These are phyloP conservation scores for Arthrobotrys pseudoclavata DNA, from an alignment of 2,329 filamentous ascomycete genomes.

Conservation along the genomic window DNA sequence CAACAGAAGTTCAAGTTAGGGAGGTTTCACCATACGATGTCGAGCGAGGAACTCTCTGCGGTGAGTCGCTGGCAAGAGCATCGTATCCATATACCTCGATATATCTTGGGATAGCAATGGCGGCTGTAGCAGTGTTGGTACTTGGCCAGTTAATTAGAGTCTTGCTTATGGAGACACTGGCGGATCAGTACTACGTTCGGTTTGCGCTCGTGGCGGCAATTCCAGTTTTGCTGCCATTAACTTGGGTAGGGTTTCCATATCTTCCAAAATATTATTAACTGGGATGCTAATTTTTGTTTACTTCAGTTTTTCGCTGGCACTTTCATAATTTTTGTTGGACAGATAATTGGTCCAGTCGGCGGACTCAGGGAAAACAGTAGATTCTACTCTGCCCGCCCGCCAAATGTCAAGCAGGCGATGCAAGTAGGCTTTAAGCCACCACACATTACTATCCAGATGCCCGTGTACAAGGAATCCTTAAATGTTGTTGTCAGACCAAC, in stretches of 20 bases:
- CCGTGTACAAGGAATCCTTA: slow-evolving; percentile 70
- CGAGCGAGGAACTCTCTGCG: slow-evolving; percentile 31
- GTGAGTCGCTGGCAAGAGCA: slow-evolving; percentile 33
- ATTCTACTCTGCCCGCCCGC: slow-evolving; percentile 67
- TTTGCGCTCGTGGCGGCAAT: slow-evolving; percentile 30
- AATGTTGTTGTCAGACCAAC: slow-evolving; percentile 71
- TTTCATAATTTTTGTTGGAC: slow-evolving; percentile 61
- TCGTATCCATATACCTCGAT: slow-evolving; percentile 41
- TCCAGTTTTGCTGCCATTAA: slow-evolving; percentile 45
- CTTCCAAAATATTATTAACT: not conserved
- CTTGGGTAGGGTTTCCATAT: slow-evolving; percentile 33
- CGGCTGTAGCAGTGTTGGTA: slow-evolving; percentile 36
- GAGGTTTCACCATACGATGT: slow-evolving; percentile 42
- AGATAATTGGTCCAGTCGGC: slow-evolving; percentile 70
- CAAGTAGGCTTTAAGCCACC: slow-evolving; percentile 65
- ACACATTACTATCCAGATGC: slow-evolving; percentile 69
- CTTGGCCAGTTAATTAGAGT: slow-evolving; percentile 40
- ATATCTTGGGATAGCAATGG: slow-evolving; percentile 48
- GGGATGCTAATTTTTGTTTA: no score
- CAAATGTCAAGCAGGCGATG: slow-evolving; percentile 64
- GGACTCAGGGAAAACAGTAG: slow-evolving; percentile 68
- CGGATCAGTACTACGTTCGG: slow-evolving; percentile 34
- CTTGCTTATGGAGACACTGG: slow-evolving; percentile 28
- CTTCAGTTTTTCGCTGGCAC: slow-evolving; percentile 48
- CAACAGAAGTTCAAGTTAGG: not conserved